Conservation (phyloP, 129 eudicot genomes). For the Smallanthus sonchifolius region DNA sequence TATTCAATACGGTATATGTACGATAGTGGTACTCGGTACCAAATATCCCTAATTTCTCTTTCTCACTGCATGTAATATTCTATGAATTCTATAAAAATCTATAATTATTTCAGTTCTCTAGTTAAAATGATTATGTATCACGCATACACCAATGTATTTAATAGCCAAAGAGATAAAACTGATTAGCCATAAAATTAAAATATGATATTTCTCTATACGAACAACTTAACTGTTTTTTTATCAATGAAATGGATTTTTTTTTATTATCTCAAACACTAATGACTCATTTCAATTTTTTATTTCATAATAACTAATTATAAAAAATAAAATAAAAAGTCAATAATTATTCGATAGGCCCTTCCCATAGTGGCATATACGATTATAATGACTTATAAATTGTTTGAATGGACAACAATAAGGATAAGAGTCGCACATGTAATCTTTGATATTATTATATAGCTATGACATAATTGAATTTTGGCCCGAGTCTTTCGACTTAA, state of each 20-base stretch:
- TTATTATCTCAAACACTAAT: not conserved
- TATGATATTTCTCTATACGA: not conserved
- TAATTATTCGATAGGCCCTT: constrained; percentile 12
- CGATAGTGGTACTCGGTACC: too few species aligned
- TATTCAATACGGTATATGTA: too few species aligned
- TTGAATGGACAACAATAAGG: constrained; percentile 27
- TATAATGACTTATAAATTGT: constrained; percentile 25
- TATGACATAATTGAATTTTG: not conserved
- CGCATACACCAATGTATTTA: too few species aligned
- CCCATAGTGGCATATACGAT: constrained; percentile 16
- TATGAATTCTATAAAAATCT: too few species aligned
- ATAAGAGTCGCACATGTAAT: constrained; percentile 8
- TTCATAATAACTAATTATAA: not conserved
- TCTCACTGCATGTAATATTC: too few species aligned
- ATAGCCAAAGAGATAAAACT: too few species aligned
- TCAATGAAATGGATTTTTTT: not conserved
- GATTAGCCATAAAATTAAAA: not conserved
- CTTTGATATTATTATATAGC: not conserved
- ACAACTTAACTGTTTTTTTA: not conserved
- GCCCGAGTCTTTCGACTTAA: not conserved
- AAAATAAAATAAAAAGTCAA: constrained; percentile 36
- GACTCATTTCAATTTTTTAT: not conserved
- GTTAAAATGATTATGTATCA: too few species aligned
- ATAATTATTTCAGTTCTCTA: too few species aligned
- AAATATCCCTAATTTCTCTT: too few species aligned